phyloP scores from a whole-genome alignment of 2,329 filamentous ascomycete genomes.

The Aspergillus latus region DNA sequence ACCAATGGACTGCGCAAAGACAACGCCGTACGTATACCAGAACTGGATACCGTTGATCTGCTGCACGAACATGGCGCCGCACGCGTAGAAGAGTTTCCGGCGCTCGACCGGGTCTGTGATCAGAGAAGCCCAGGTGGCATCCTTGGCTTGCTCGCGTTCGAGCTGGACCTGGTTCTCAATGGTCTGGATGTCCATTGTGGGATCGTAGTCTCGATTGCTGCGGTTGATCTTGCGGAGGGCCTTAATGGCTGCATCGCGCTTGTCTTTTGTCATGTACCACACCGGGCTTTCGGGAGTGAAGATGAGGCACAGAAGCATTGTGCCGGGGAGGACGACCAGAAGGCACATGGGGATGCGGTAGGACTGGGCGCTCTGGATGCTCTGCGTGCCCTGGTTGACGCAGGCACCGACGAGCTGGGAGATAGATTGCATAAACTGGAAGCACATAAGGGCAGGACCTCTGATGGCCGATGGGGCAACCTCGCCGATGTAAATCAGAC shows the following conservation, averaged over 20 bases:
- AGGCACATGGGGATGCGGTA: slow-evolving; percentile 32
- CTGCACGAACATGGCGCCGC: slow-evolving; percentile 48
- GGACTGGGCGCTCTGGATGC: slow-evolving; percentile 23
- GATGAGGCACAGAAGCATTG: slow-evolving; percentile 26
- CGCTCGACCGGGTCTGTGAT: slow-evolving; percentile 48
- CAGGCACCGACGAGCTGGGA: slow-evolving; percentile 31
- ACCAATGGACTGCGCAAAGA: slow-evolving; percentile 47
- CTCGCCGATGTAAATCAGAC: slow-evolving; percentile 35
- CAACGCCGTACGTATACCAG: slow-evolving; percentile 48
- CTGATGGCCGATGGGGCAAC: slow-evolving; percentile 28
- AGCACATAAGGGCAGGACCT: slow-evolving; percentile 31
- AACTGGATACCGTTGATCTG: slow-evolving; percentile 53
- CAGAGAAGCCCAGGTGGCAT: slow-evolving; percentile 43
- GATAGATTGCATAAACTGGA: slow-evolving; percentile 32
- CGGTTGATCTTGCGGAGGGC: slow-evolving; percentile 38
- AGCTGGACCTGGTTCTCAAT: slow-evolving; percentile 25
- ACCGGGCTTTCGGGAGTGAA: slow-evolving; percentile 30
- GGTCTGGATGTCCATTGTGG: slow-evolving; percentile 25
- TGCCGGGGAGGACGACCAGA: slow-evolving; percentile 25
- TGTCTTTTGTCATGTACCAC: slow-evolving; percentile 36
- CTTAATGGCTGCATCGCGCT: slow-evolving; percentile 29
- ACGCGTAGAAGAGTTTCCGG: slow-evolving; percentile 48
- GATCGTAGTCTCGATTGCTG: slow-evolving; percentile 31
- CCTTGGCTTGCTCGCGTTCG: slow-evolving; percentile 26
- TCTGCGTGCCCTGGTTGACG: slow-evolving; percentile 30